Conservation (phyloP, 805 yeast species). For the Ogataea paraovalis region DNA sequence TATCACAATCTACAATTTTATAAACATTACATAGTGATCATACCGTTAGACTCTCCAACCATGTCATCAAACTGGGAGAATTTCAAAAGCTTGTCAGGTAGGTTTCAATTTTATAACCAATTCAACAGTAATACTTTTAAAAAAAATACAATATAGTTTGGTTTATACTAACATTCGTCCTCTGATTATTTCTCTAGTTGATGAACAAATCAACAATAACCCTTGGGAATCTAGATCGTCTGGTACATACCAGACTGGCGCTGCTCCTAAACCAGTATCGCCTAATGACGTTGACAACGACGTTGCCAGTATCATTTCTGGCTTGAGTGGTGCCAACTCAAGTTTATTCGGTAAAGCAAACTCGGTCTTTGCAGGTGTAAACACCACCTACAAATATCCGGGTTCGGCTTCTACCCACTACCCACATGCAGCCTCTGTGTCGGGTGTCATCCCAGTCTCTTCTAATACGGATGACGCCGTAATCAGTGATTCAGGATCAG, state of each 20-base stretch:
- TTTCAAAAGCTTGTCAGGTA: slow-evolving; percentile 21
- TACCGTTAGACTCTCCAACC: not conserved
- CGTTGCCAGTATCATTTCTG: slow-evolving; percentile 32
- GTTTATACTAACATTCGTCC: too few relatives aligned
- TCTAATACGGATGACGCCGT: slow-evolving; percentile 23
- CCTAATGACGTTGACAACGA: slow-evolving; percentile 23
- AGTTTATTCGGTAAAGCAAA: slow-evolving; percentile 23
- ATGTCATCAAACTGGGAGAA: slow-evolving; percentile 26
- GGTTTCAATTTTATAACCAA: slow-evolving; percentile 5
- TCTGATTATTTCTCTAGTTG: slow-evolving; percentile 20
- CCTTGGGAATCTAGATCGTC: slow-evolving; percentile 29
- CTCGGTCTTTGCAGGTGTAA: slow-evolving; percentile 23
- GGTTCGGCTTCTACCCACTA: slow-evolving; percentile 3
- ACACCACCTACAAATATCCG: slow-evolving; percentile 10
- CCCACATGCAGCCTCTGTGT: slow-evolving; percentile 5
- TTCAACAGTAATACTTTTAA: too few relatives aligned
- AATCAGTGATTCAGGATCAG: slow-evolving; percentile 31
- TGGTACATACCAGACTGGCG: slow-evolving; percentile 13
- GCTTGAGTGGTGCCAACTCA: slow-evolving; percentile 25
- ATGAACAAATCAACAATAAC: slow-evolving; percentile 24
- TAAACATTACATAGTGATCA: not conserved
- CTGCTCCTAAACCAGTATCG: slow-evolving; percentile 20
- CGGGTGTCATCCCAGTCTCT: slow-evolving; percentile 5
- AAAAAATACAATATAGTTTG: too few relatives aligned
- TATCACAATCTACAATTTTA: not conserved